A percentile compares a stretch with the other conserved stretches of the same genome.
Evolutionary conservation across 306 rosid species (phyloP).

Genomic region (Trichosanthes truncata): DNA sequence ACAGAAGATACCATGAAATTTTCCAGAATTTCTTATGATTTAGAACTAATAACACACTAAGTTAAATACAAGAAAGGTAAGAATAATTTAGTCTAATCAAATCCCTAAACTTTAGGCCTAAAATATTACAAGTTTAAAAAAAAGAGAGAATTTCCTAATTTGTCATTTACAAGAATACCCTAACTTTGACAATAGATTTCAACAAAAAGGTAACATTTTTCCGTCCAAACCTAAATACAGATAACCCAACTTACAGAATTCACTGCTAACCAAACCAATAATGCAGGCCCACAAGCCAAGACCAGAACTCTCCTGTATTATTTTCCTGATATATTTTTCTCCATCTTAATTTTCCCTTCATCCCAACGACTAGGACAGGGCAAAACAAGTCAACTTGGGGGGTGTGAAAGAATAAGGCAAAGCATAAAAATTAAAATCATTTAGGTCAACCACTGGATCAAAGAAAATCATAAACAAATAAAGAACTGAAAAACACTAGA

Average conservation of each 20-base stretch:
- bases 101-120: no score
- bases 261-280: background rate
- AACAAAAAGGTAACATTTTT: background rate
- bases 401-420: background rate
- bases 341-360: background rate
- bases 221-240: background rate
- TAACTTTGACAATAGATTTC: no score
- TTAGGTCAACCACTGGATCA: background rate
- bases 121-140: no score
- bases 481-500: background rate
- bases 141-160: no score
- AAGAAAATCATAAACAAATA: background rate
- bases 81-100: no score
- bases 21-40: no score
- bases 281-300: background rate
- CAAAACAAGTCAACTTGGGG: background rate
- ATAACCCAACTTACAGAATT: background rate
- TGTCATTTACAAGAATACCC: no score
- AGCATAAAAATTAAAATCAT: background rate
- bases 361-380: background rate
- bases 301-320: background rate
- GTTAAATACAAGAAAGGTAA: no score
- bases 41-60: no score
- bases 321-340: background rate
- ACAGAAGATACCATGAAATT: no score